Evolutionary conservation across 2,329 filamentous ascomycete genomes (phyloP).

Genomic region (Furcasterigmium sp.): DNA sequence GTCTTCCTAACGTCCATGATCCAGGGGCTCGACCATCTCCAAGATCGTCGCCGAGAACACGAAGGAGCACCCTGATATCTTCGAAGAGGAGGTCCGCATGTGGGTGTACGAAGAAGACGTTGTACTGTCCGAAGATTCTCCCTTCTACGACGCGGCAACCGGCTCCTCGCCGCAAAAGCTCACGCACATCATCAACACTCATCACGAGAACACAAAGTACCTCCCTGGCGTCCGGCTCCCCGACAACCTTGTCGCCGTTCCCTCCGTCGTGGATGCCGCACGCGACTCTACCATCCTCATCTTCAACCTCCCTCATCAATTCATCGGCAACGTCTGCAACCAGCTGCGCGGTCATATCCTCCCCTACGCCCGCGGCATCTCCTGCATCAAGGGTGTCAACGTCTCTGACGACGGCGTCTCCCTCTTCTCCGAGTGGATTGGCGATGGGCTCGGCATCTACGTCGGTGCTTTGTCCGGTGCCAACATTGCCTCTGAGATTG

Average conservation of each 20-base stretch:
- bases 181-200: constrained; percentile 81
- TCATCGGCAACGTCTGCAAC: constrained; percentile 82
- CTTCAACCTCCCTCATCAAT: constrained; percentile 96
- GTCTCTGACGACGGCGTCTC: constrained; percentile 81
- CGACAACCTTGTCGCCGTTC: constrained; percentile 76
- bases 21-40: constrained; percentile 90
- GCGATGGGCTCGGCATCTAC: constrained; percentile 87
- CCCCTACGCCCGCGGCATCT: constrained; percentile 88
- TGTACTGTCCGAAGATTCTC: constrained; percentile 64
- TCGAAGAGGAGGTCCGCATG: constrained; percentile 91
- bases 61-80: constrained; percentile 68
- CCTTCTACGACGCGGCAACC: constrained; percentile 62
- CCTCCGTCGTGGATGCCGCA: constrained; percentile 74
- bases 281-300: constrained; percentile 81
- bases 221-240: constrained; percentile 84
- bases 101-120: constrained; percentile 98
- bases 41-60: constrained; percentile 97
- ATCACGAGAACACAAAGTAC: constrained; percentile 98
- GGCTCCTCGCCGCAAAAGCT: constrained; percentile 75
- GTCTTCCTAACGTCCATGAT: too few species aligned
- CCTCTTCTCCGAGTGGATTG: constrained; percentile 93
- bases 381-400: constrained; percentile 97
- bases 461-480: constrained; percentile 92
- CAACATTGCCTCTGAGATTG: constrained; percentile 94
- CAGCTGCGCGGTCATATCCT: constrained; percentile 83